A percentile compares a stretch with the other conserved stretches of the same genome.
Conservation (phyloP, 345 rosid species). For the Aquilaria sinensis region DNA sequence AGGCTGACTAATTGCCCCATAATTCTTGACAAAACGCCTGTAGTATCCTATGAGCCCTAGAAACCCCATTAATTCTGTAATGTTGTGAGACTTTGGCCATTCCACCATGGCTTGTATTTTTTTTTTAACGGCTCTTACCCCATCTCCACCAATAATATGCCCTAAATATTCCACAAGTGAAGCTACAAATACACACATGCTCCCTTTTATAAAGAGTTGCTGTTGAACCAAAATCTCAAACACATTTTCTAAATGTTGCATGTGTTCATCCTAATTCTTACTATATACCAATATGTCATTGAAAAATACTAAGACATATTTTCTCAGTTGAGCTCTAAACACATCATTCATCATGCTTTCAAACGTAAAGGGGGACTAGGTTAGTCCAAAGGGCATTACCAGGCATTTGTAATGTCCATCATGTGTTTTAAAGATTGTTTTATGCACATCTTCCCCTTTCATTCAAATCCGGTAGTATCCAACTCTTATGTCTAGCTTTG, state of each 20-base stretch:
- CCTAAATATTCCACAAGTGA: no score
- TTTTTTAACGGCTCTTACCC: no score
- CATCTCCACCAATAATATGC: no score
- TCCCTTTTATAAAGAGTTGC: background rate
- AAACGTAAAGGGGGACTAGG: background rate
- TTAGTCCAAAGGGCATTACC: background rate
- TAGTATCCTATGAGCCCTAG: no score
- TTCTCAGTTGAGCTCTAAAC: background rate
- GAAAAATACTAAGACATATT: background rate
- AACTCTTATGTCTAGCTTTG: background rate
- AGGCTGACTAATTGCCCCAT: background rate
- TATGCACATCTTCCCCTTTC: background rate
- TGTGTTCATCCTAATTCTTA: background rate
- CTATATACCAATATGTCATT: background rate
- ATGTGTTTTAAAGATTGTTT: background rate
- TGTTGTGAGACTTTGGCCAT: background rate
- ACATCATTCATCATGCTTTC: background rate
- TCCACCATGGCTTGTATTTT: background rate
- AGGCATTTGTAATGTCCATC: background rate
- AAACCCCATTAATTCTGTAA: background rate
- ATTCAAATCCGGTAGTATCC: background rate
- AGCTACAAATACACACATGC: background rate
- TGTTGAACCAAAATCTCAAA: background rate
- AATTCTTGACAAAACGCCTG: background rate
- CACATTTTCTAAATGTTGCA: background rate